phyloP scores from a whole-genome alignment of 129 eudicot genomes.

The Heracleum sosnowskyi region DNA sequence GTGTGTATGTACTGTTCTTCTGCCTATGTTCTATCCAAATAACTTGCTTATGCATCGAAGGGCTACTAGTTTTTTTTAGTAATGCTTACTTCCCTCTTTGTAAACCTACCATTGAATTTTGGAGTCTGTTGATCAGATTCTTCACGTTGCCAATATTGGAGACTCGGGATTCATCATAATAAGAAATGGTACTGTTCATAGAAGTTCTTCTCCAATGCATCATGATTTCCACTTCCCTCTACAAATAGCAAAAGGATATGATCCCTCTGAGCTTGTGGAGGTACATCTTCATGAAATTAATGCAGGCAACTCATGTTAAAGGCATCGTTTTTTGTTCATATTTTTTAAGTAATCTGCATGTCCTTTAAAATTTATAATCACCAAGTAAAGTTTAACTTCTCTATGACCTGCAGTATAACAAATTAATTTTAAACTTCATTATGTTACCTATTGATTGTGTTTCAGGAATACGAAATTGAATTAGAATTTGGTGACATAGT shows the following conservation, averaged over 20 bases:
- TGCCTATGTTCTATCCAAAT: neutral
- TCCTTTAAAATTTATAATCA: neutral
- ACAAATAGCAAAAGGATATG: conserved; percentile 43
- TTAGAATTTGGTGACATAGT: conserved; percentile 68
- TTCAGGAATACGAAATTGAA: conserved; percentile 54
- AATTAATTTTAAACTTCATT: neutral
- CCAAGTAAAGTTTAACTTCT: neutral
- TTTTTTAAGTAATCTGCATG: neutral
- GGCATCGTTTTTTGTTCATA: neutral
- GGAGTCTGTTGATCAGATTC: conserved; percentile 37
- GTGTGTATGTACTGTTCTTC: neutral
- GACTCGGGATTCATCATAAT: conserved; percentile 69
- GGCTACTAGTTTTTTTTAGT: neutral
- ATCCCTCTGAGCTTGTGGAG: conserved; percentile 63
- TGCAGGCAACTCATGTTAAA: neutral
- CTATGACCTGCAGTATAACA: neutral
- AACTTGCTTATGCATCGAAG: neutral
- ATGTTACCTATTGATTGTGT: neutral
- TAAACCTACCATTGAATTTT: neutral
- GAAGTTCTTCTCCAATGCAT: conserved; percentile 66
- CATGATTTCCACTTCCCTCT: conserved; percentile 67
- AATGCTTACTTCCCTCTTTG: neutral
- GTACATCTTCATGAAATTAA: conserved; percentile 24
- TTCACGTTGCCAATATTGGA: conserved; percentile 86
- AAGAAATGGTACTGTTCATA: conserved; percentile 53